A percentile compares a stretch with the other conserved stretches of the same genome.
Evolutionary conservation across 306 rosid species (phyloP).

Genomic region (Prinsepia uniflora): DNA sequence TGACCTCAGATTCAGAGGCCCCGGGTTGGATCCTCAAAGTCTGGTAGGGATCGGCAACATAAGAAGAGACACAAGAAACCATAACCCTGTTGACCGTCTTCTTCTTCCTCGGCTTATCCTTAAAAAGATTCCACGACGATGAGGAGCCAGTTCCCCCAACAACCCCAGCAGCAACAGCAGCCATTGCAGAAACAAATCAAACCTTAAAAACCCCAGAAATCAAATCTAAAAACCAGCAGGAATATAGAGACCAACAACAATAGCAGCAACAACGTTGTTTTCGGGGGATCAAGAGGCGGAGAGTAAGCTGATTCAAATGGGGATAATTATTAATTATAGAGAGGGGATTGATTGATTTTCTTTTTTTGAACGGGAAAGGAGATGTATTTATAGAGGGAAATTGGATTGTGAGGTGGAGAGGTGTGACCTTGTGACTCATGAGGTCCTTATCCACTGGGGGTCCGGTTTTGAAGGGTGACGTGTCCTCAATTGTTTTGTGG

Average conservation of each 20-base stretch:
- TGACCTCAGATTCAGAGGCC: slow-evolving; percentile 86
- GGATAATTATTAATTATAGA: too few relatives aligned
- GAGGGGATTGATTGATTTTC: background rate
- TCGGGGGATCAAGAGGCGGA: too few relatives aligned
- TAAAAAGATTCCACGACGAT: slow-evolving; percentile 47
- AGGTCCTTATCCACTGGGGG: slow-evolving; percentile 49
- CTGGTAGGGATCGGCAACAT: slow-evolving; percentile 59
- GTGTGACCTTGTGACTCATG: background rate
- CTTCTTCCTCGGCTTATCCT: slow-evolving; percentile 23
- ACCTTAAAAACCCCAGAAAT: slow-evolving; percentile 1
- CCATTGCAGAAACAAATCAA: slow-evolving; percentile 28
- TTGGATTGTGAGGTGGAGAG: background rate
- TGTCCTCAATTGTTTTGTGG: slow-evolving; percentile 25
- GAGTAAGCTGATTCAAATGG: too few relatives aligned
- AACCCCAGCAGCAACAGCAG: slow-evolving; percentile 51
- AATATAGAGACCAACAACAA: too few relatives aligned
- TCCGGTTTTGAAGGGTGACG: slow-evolving; percentile 36
- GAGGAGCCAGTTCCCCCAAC: slow-evolving; percentile 34
- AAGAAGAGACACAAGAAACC: slow-evolving; percentile 42
- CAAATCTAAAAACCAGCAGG: too few relatives aligned
- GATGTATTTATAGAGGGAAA: slow-evolving; percentile 19
- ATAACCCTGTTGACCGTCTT: slow-evolving; percentile 24
- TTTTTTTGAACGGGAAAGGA: background rate
- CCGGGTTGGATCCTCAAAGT: slow-evolving; percentile 59
- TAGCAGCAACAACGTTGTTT: too few relatives aligned